Conservation (phyloP, 2,329 filamentous ascomycete species). For the Mollisia scopiformis region DNA sequence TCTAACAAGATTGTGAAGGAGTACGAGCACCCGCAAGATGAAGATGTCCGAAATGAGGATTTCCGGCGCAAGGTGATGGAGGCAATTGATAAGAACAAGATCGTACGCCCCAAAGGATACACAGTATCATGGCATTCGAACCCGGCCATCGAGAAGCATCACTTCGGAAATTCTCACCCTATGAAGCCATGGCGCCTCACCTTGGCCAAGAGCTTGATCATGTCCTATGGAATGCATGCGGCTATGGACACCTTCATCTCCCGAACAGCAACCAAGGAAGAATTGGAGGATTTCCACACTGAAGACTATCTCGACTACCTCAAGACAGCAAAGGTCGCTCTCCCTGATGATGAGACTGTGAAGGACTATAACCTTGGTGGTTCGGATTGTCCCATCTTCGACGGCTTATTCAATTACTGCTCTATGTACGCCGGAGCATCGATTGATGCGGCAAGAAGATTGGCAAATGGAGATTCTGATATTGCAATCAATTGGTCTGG, state of each 20-base stretch:
- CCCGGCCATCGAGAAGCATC: slow-evolving; percentile 91
- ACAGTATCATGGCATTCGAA: slow-evolving; percentile 96
- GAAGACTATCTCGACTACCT: slow-evolving; percentile 91
- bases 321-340: slow-evolving; percentile 67
- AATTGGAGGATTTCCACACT: slow-evolving; percentile 85
- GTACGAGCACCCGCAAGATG: slow-evolving; percentile 33
- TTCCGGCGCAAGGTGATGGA: slow-evolving; percentile 30
- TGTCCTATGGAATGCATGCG: slow-evolving; percentile 93
- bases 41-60: slow-evolving; percentile 32
- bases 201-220: slow-evolving; percentile 90
- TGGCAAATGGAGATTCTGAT: slow-evolving; percentile 84
- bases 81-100: slow-evolving; percentile 59
- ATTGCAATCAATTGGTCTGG: slow-evolving; percentile 99
- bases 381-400: slow-evolving; percentile 95
- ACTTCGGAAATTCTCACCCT: slow-evolving; percentile 94
- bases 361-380: slow-evolving; percentile 79
- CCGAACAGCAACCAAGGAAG: slow-evolving; percentile 82
- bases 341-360: slow-evolving; percentile 66
- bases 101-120: slow-evolving; percentile 81
- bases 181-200: slow-evolving; percentile 99
- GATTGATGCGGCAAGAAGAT: slow-evolving; percentile 86
- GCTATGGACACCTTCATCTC: slow-evolving; percentile 95
- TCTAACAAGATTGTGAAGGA: slow-evolving; percentile 35
- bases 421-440: slow-evolving; percentile 91
- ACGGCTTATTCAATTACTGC: slow-evolving; percentile 93